Conservation (phyloP, 805 yeast genomes). For the Wickerhamiella dianesei region DNA sequence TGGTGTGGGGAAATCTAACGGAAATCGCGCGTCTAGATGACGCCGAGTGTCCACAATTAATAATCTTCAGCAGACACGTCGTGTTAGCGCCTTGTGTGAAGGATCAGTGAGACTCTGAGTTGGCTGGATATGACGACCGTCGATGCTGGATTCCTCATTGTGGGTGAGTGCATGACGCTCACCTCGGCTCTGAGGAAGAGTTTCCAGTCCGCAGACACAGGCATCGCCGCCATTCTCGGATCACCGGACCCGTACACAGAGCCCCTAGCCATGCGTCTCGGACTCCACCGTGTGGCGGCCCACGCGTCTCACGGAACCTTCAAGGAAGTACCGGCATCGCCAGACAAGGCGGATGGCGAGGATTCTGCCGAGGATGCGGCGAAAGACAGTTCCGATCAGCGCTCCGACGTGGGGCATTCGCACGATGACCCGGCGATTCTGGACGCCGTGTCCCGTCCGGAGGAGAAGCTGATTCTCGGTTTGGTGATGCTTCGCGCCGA, state of each 20-base stretch:
- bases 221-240: conserved; percentile 76
- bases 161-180: conserved; percentile 76
- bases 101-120: not conserved
- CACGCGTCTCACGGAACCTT: not conserved
- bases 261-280: conserved; percentile 5
- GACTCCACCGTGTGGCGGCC: not conserved
- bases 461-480: conserved; percentile 58
- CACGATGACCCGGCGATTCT: not conserved
- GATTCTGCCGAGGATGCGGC: not conserved
- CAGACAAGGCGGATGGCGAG: not conserved
- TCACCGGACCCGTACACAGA: conserved; percentile 28
- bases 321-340: not conserved
- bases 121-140: conserved; percentile 5
- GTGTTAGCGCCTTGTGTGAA: not conserved
- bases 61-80: not conserved
- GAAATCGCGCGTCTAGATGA: not conserved
- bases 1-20: too few relatives aligned
- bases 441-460: conserved; percentile 21
- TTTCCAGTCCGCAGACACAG: conserved; percentile 59
- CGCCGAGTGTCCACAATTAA: not conserved
- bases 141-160: conserved; percentile 44
- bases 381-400: not conserved
- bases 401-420: not conserved
- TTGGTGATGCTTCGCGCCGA: conserved; percentile 68
- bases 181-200: conserved; percentile 83